These are phyloP conservation scores for Lactifluus echinatus DNA, from an alignment of 768 basidiomycete genomes.

Conservation along the genomic window DNA sequence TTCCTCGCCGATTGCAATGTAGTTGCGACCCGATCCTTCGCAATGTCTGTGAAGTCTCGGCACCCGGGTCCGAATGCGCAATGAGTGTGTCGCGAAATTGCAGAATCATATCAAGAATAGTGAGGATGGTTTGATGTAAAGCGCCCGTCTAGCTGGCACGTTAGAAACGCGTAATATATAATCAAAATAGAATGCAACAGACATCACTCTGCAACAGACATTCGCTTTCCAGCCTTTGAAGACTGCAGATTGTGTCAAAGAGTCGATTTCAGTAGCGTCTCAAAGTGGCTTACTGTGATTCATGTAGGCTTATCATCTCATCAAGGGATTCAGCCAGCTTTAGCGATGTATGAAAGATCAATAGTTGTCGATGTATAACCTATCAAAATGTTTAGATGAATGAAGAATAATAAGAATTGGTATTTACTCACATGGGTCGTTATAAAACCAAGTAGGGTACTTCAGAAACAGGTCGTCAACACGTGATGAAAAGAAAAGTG, in stretches of 20 bases:
- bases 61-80: conserved; percentile 51
- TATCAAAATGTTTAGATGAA: conserved; percentile 24
- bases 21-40: conserved; percentile 42
- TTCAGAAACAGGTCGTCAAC: conserved; percentile 23
- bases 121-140: conserved; percentile 55
- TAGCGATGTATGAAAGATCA: conserved; percentile 50
- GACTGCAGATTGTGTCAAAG: conserved; percentile 30
- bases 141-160: conserved; percentile 44
- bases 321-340: conserved; percentile 54
- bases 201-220: conserved; percentile 62
- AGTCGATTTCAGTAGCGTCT: conserved; percentile 1
- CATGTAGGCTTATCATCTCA: conserved; percentile 63
- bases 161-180: not conserved
- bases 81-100: conserved; percentile 60
- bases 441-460: conserved; percentile 60
- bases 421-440: conserved; percentile 52
- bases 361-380: conserved; percentile 61
- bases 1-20: conserved; percentile 55
- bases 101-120: conserved; percentile 65
- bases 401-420: not conserved
- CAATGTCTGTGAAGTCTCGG: conserved; percentile 45
- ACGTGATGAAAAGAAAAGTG: not conserved
- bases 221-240: conserved; percentile 49
- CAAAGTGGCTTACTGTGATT: conserved; percentile 48
- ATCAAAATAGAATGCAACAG: conserved; percentile 17